phyloP scores from a whole-genome alignment of 163 green algal genomes.

The Volvox carteri region DNA sequence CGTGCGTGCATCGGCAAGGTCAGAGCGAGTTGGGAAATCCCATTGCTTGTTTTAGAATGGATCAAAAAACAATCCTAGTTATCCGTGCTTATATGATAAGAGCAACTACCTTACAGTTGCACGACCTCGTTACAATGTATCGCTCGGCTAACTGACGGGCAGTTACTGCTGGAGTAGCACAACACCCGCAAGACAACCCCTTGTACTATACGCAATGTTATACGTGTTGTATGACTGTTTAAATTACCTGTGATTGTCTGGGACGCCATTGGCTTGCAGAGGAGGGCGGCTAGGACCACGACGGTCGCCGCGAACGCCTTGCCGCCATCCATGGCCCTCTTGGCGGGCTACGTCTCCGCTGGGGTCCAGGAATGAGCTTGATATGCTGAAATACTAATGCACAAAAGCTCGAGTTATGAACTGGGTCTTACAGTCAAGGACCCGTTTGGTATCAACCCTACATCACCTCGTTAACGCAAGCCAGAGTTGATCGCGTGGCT shows the following conservation, averaged over 20 bases:
- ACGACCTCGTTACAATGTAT: too few species aligned
- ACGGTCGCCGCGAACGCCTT: background rate
- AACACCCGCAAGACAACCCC: too few species aligned
- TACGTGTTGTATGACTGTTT: too few species aligned
- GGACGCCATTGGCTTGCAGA: background rate
- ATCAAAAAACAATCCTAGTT: too few species aligned
- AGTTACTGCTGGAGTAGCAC: background rate
- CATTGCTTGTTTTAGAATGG: too few species aligned
- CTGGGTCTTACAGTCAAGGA: background rate
- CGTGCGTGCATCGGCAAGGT: background rate
- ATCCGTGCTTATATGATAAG: too few species aligned
- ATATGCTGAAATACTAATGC: background rate
- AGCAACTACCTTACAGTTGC: too few species aligned
- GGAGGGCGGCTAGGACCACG: background rate
- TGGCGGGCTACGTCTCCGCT: background rate
- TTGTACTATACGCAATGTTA: too few species aligned
- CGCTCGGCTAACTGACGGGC: background rate
- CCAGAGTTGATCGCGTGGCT: background rate
- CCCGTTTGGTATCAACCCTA: background rate
- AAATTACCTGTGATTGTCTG: background rate
- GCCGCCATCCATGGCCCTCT: background rate
- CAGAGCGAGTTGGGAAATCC: background rate
- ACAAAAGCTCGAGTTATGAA: background rate
- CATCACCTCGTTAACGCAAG: background rate
- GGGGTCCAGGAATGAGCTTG: background rate